phyloP scores from a whole-genome alignment of 2,329 filamentous ascomycete genomes.

The Paraconiothyrium sp. region DNA sequence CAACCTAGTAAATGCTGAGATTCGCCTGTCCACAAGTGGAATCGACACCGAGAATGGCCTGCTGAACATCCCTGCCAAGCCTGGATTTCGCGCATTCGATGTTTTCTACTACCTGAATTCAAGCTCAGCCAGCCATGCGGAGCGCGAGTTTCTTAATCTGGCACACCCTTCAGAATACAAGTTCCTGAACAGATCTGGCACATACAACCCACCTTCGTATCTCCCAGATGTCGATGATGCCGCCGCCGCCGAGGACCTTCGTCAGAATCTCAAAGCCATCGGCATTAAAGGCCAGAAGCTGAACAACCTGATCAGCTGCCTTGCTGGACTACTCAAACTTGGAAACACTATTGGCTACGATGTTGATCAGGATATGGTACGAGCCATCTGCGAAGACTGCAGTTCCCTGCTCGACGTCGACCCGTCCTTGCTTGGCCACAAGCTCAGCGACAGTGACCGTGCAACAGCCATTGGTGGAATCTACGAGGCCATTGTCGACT shows the following conservation, averaged over 20 bases:
- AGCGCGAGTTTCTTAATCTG: slow-evolving; percentile 87
- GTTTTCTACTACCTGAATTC: slow-evolving; percentile 97
- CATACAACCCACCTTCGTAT: slow-evolving; percentile 86
- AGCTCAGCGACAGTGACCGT: slow-evolving; percentile 86
- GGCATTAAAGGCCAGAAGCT: slow-evolving; percentile 90
- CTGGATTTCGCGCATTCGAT: slow-evolving; percentile 91
- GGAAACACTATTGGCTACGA: slow-evolving; percentile 89
- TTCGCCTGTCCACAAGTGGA: slow-evolving; percentile 85
- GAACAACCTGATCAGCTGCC: slow-evolving; percentile 82
- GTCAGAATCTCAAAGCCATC: slow-evolving; percentile 84
- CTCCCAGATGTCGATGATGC: slow-evolving; percentile 92
- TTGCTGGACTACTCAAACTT: slow-evolving; percentile 88
- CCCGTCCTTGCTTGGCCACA: slow-evolving; percentile 78
- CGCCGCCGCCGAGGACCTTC: slow-evolving; percentile 92
- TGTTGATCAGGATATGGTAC: slow-evolving; percentile 83
- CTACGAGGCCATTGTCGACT: slow-evolving; percentile 94
- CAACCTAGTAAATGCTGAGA: slow-evolving; percentile 75
- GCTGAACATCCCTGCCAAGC: slow-evolving; percentile 78
- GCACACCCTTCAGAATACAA: slow-evolving; percentile 79
- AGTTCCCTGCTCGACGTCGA: slow-evolving; percentile 86
- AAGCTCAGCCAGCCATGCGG: slow-evolving; percentile 86
- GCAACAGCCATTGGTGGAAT: slow-evolving; percentile 83
- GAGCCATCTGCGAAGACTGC: slow-evolving; percentile 90
- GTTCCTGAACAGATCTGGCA: slow-evolving; percentile 82
- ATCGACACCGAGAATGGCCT: slow-evolving; percentile 86